Evolutionary conservation across 2,329 filamentous ascomycete genomes (phyloP).

Genomic region (Periglandula ipomoeae): DNA sequence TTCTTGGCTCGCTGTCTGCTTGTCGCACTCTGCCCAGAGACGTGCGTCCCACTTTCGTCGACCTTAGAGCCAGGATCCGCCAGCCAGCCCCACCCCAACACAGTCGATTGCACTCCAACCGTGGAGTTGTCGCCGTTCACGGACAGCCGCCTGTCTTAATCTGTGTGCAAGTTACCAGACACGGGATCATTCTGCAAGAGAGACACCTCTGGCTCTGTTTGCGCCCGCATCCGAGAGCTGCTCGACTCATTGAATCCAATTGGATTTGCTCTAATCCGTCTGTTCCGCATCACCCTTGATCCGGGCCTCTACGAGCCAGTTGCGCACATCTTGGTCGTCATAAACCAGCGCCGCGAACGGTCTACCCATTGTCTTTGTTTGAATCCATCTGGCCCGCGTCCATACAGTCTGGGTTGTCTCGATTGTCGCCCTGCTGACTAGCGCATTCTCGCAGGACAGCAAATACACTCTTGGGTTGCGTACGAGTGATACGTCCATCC

Average conservation of each 20-base stretch:
- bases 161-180: neutral
- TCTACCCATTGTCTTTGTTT: neutral
- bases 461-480: neutral
- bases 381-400: neutral
- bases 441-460: neutral
- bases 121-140: slow-evolving; percentile 8
- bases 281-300: neutral
- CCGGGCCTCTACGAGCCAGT: neutral
- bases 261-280: neutral
- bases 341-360: neutral
- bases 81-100: slow-evolving; percentile 4
- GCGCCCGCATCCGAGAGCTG: neutral
- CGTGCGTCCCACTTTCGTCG: slow-evolving; percentile 7
- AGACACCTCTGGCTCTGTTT: neutral
- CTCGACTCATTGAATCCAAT: neutral
- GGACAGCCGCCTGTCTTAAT: slow-evolving; percentile 2
- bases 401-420: neutral
- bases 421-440: neutral
- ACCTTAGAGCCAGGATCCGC: slow-evolving; percentile 4
- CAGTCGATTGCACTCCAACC: slow-evolving; percentile 4
- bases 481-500: neutral
- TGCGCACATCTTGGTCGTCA: neutral
- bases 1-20: neutral
- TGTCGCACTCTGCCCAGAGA: neutral
- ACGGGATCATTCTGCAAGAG: neutral